These are phyloP conservation scores for Irpex sp. DNA, from an alignment of 1,284 basidiomycete species.

Conservation along the genomic window DNA sequence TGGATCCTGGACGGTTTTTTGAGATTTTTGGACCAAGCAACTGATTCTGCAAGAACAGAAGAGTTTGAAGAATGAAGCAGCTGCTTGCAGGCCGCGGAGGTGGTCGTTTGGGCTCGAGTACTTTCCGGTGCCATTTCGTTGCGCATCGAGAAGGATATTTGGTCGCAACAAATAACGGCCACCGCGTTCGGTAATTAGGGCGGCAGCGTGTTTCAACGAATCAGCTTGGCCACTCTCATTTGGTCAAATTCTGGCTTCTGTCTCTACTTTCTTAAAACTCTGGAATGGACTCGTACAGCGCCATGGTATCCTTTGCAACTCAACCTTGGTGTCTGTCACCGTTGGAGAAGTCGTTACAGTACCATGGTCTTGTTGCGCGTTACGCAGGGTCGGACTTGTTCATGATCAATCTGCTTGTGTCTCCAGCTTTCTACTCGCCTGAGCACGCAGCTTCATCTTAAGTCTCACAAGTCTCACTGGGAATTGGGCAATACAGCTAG, in stretches of 20 bases:
- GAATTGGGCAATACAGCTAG: too few species aligned
- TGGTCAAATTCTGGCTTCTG: not conserved
- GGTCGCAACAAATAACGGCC: slow-evolving; percentile 25
- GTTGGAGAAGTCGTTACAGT: too few species aligned
- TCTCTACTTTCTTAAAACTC: not conserved
- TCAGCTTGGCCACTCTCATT: not conserved
- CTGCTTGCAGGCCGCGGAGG: slow-evolving; percentile 11
- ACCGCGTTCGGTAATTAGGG: not conserved
- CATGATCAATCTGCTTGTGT: too few species aligned
- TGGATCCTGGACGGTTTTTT: slow-evolving; percentile 54
- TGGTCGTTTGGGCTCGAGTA: slow-evolving; percentile 21
- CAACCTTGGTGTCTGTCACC: too few species aligned
- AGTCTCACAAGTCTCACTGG: too few species aligned
- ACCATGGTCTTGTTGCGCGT: too few species aligned
- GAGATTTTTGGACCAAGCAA: slow-evolving; percentile 43
- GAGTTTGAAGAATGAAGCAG: not conserved
- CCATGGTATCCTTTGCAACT: too few species aligned
- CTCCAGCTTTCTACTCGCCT: too few species aligned
- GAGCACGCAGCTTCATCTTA: too few species aligned
- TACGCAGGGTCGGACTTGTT: too few species aligned
- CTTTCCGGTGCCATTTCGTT: slow-evolving; percentile 23
- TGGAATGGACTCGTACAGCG: too few species aligned
- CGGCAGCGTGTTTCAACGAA: not conserved
- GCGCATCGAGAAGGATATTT: slow-evolving; percentile 27
- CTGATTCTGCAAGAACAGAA: not conserved